Base-by-base conservation (phyloP, 805 yeast genomes). In the Saccharomyces mikatae region DNA sequence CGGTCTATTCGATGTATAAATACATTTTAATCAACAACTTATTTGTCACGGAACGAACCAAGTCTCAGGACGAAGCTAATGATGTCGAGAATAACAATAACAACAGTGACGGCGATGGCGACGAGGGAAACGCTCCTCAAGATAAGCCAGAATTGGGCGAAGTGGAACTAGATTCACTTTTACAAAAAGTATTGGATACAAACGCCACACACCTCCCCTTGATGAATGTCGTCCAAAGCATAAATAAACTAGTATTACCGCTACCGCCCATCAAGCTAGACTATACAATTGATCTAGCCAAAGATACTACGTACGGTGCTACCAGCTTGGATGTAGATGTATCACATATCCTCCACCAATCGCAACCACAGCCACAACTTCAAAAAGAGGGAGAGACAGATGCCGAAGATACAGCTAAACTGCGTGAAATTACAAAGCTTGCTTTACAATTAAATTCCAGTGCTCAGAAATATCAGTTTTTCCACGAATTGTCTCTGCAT, bases 301-400 rank as follows among this genome's bases (percentile, higher is more conserved):
- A 79, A 59, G 87, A 89, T 44, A 76, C 88, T 1, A 88, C 92
- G 2, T 74, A 87, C 55, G 96, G 97, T 29, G 95, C 89, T 44
- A 74, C 82, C 2, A 86, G 86, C 4, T 76, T 86, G 55, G 99
- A 94, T 66, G 76, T 94, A 50, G 84, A 81, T 57, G 83, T 87
- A 6, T 36, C 44, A 11, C 44, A 36, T 9, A 36, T 36, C 4
- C 44, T 36, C 44, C 44, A 36, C 44, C 24, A 36, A 17, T 80
- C 81, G 51, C 69, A 72, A 9, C 41, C 54, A 10, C 80, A 76
- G 54, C 71, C 72, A 10, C 70, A 71, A 49, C 65, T 80, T 41
- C 69, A 69, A 47, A 73, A 72, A 29, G 80, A 80, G 52, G 74
- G 71, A 31, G 73, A 75, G 51, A 71, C 76, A 6, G 67, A 61